Base-by-base conservation (phyloP, 352 stramenopile species). In the Phytophthora sp. region DNA sequence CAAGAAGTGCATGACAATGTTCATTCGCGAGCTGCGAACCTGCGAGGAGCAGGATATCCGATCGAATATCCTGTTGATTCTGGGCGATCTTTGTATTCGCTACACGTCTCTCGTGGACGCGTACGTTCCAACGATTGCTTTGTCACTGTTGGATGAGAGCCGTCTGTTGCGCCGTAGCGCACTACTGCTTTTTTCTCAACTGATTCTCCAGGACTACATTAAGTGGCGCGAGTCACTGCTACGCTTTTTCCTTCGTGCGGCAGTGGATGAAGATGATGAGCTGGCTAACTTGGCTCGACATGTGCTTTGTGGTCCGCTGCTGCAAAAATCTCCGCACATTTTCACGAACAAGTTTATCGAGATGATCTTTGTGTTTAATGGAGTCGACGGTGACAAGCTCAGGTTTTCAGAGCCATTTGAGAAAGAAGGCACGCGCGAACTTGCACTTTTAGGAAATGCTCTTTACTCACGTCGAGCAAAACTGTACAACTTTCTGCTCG, bases 201-300 rank as follows among this genome's bases (percentile, higher is more conserved):
- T 99, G 12, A 84, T 99, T 15, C 73, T 99, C 5, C 96, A 99
- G 74, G 97, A 99, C 69, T 99, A 99, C 74, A 96, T 99, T 66
- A 99, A 99, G 76, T 99, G 96, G 96, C 88, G 96, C 24, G 97
- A 98, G 23, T 91, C 97, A 9, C 70, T 99, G 3, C 76, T 99
- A 37, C 92, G 96, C 39, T 96, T 98, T 59, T 99, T 99, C 71
- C 79, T 99, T 35, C 95, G 96, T 9, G 92, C 93, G 4, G 88
- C 96, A 8, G 92, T 98, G 15, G 97, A 99, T 64, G 73, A 97
- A 64, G 87, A 99, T 54, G 87, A 97, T 37, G 92, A 98, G 39
- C 79, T 99, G 1, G 77, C 92, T 2, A 84, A 94, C 41, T 66
- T 99, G n/a, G 96, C 96, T 24, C 84, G 91, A n/a, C 94, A 96